phyloP scores from a whole-genome alignment of 140 eudicot species.

The Oenanthe javanica region DNA sequence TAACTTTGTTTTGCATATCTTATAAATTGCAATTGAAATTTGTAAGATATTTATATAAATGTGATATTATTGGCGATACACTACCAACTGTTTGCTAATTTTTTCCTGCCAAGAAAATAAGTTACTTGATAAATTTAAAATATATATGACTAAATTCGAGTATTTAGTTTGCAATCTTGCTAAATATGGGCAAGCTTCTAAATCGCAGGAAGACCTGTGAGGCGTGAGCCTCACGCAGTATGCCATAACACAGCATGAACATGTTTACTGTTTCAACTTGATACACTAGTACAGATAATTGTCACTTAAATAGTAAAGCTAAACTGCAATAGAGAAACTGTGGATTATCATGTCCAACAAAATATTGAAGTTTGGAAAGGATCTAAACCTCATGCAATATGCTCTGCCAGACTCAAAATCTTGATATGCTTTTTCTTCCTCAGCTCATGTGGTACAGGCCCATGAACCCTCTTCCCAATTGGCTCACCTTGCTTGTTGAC shows the following conservation, averaged over 20 bases:
- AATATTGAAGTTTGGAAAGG: neutral
- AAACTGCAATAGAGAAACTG: neutral
- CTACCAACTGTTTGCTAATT: neutral
- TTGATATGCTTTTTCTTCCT: constrained; percentile 84
- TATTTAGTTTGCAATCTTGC: neutral
- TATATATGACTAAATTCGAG: neutral
- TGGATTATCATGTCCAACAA: neutral
- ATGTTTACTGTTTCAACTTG: neutral
- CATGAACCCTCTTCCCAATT: constrained; percentile 86
- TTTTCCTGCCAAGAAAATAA: neutral
- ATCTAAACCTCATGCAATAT: constrained; percentile 40
- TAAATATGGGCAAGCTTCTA: neutral
- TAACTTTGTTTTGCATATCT: neutral
- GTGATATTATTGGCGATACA: neutral
- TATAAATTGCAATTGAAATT: neutral
- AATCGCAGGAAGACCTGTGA: neutral
- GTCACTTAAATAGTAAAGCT: neutral
- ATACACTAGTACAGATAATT: neutral
- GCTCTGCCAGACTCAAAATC: neutral
- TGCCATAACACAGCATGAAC: neutral
- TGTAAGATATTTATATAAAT: neutral
- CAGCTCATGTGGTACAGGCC: constrained; percentile 89
- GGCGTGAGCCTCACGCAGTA: neutral
- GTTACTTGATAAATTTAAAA: neutral
- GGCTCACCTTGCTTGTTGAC: constrained; percentile 91